phyloP scores from a whole-genome alignment of 192 early-diverging fungal species.

The Coemansia sp. region DNA sequence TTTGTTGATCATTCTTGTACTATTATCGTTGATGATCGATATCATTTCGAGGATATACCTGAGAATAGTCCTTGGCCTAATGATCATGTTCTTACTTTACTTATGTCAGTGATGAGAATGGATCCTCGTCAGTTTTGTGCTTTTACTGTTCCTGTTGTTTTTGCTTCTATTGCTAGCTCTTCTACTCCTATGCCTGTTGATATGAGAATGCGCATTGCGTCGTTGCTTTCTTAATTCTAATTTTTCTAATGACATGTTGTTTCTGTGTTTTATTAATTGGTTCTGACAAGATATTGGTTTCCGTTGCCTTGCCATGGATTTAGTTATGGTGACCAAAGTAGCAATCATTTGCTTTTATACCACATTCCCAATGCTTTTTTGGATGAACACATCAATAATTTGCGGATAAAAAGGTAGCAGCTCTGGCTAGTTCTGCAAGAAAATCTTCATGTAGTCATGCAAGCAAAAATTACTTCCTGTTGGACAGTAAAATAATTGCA shows the following conservation, averaged over 20 bases:
- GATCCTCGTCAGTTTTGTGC: slow-evolving; percentile 35
- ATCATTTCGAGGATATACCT: background rate
- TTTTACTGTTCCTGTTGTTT: slow-evolving; percentile 36
- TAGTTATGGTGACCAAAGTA: no score
- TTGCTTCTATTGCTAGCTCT: slow-evolving; percentile 20
- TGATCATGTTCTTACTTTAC: slow-evolving; percentile 33
- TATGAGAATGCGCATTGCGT: slow-evolving; percentile 40
- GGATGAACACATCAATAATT: no score
- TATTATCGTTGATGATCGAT: background rate
- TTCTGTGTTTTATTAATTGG: slow-evolving; percentile 1
- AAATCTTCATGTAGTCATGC: no score
- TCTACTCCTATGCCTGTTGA: slow-evolving; percentile 11
- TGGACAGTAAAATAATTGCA: no score
- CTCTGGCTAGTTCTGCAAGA: no score
- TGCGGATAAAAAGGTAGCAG: no score
- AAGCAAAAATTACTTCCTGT: background rate
- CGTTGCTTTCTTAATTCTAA: slow-evolving; percentile 15
- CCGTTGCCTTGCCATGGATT: background rate
- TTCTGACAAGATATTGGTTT: background rate
- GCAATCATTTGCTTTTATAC: no score
- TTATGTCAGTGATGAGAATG: slow-evolving; percentile 38
- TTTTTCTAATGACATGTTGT: no score
- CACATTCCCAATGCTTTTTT: no score
- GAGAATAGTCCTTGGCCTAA: slow-evolving; percentile 23
- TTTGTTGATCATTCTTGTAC: slow-evolving; percentile 13